Evolutionary conservation across 345 rosid genomes (phyloP), one percentile per base, ranked within the genome.

Genomic region (Eucalyptus sp.): DNA sequence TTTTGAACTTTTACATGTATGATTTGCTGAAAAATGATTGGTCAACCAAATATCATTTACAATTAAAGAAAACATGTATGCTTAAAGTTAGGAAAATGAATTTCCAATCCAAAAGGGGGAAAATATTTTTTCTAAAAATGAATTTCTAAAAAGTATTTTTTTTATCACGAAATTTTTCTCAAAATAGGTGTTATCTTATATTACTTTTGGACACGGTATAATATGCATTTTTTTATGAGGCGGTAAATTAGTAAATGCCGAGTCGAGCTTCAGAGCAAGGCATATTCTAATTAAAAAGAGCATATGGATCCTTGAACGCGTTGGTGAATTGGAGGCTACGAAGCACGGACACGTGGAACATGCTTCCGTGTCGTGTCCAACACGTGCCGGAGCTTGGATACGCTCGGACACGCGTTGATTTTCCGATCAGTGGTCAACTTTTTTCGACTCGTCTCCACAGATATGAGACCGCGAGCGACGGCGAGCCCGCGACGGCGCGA

Each of bases 21-120:
- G 22, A 8, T 31, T 7, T 66, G 11, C 18, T 31, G 11, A 52
- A 31, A 66, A 66, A 66, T 66, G 5, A 66, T 66, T 2, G 1
- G 5, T 66, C 10, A 31, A 31, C 11, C 0, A 0, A 66, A 31
- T 14, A 66, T 15, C 3, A 66, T 16, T 31, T 66, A 31, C 0
- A 0, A 17, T n/a, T 1, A 31, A 16, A 66, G 20, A 66, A 66
- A 31, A 15, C 1, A 8, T 66, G 6, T 0, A 66, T 31, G 12
- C 11, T 66, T 66, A 16, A 16, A 66, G 2, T 66, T 31, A 66
- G 41, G 6, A 66, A 66, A 18, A 31, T 31, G 41, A 31, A 66
- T 66, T 14, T 7, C 2, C 24, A 52, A 18, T 52, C 1, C 9
- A 52, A 52, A 52, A 52, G 8, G 24, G 24, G 10, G 24, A 3